Base-by-base conservation (phyloP, 2,329 filamentous ascomycete species). In the Fusarium albidum region DNA sequence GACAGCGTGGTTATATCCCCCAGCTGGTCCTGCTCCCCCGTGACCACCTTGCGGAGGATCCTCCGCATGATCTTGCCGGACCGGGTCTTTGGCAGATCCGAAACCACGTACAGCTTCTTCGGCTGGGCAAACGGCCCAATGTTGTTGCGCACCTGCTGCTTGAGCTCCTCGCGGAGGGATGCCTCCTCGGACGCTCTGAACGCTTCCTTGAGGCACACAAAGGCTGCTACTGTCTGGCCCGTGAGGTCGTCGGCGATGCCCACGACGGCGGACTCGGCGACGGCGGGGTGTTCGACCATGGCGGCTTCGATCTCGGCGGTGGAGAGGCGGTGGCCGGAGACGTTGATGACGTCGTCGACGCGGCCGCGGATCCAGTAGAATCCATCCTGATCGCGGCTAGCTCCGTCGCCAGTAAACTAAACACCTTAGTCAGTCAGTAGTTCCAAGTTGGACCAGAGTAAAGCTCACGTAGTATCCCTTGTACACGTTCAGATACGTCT, bases 291-390 rank as follows among this genome's bases (percentile, higher is more conserved):
- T 79, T 96, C 92, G 58, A 97, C 87, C 49, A 97, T 85, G 7
- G 93, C 92, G 9, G 93, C 93, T 76, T 97, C 94, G 64, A 97
- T 97, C 75, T 97, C 93, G 14, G 93, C 92, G 3, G 94, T 97
- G n/a, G 92, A 96, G 60, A 97, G 82, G 71, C 93, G 87, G 75
- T 97, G 93, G 13, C 93, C 94, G 65, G 89, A 94, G 54, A 97
- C 93, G 75, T 97, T 97, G 73, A 97, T 93, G 15, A 97, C 93
- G 68, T 97, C 93, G 71, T 97, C 93, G 33, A 97, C 93, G 73
- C 93, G 91, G 59, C 93, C 94, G 55, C 92, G 90, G 72, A 97
- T 97, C 93, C 93, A 97, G 84, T 96, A 97, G 80, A 96, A 97
- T 42, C 93, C 93, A 67, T 97, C 93, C 73, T 95, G 88, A 72